phyloP scores from a whole-genome alignment of 2,329 filamentous ascomycete species.

The Ascochyta koolunga region DNA sequence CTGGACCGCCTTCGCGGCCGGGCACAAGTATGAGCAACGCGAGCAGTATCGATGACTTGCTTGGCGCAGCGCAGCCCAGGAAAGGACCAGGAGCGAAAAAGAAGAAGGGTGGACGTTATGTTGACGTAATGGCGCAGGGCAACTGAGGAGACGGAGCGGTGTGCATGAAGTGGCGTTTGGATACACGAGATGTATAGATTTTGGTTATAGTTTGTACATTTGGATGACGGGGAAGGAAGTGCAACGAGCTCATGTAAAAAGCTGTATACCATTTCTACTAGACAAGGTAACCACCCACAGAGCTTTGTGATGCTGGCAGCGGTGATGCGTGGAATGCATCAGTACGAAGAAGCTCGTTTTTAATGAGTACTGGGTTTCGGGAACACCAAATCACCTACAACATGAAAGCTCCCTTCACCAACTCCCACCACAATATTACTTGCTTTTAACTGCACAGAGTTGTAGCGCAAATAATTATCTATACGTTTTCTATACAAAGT shows the following conservation, averaged over 20 bases:
- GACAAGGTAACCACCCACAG: not conserved
- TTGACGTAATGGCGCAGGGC: conserved; percentile 80
- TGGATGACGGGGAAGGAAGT: not conserved
- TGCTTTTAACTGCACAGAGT: too few relatives aligned
- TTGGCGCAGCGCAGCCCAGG: conserved; percentile 74
- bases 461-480: too few relatives aligned
- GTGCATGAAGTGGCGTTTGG: conserved; percentile 3
- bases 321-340: too few relatives aligned
- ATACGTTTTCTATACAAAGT: too few relatives aligned
- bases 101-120: conserved; percentile 86
- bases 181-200: not conserved
- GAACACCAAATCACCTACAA: too few relatives aligned
- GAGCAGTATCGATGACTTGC: conserved; percentile 92
- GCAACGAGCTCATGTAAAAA: conserved; percentile 4
- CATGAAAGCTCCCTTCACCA: too few relatives aligned
- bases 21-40: conserved; percentile 85
- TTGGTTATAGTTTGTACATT: not conserved
- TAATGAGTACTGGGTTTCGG: too few relatives aligned
- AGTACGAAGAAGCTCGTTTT: too few relatives aligned
- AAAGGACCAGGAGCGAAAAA: conserved; percentile 65
- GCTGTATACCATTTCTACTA: conserved; percentile 2
- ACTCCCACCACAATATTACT: too few relatives aligned
- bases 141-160: not conserved
- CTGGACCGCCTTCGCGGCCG: conserved; percentile 56
- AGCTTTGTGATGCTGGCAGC: not conserved